phyloP scores from a whole-genome alignment of 805 yeast species.

The Ogataea dorogensis region DNA sequence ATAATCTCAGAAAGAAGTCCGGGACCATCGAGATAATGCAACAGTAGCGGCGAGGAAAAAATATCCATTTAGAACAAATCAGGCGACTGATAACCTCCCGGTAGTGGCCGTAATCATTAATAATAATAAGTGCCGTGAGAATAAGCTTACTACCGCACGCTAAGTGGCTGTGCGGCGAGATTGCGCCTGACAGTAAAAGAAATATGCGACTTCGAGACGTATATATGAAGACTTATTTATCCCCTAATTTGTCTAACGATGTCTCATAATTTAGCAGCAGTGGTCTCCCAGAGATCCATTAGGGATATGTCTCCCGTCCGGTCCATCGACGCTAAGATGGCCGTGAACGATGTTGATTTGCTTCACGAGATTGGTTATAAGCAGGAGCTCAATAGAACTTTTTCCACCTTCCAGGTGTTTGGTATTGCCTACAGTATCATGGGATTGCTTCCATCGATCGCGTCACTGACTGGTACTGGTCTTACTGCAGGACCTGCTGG shows the following conservation, averaged over 20 bases:
- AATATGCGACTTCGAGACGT: not conserved
- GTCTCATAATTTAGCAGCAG: conserved; percentile 5
- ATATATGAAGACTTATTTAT: not conserved
- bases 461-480: conserved; percentile 53
- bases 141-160: not conserved
- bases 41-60: too few species aligned
- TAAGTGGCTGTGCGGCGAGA: conserved; percentile 4
- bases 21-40: too few species aligned
- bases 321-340: conserved; percentile 29
- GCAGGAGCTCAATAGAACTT: conserved; percentile 62
- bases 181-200: not conserved
- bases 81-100: too few species aligned
- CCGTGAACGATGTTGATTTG: conserved; percentile 33
- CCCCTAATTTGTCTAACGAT: not conserved
- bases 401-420: conserved; percentile 61
- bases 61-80: too few species aligned
- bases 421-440: conserved; percentile 72
- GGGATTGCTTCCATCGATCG: conserved; percentile 67
- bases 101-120: too few species aligned
- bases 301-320: conserved; percentile 27
- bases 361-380: conserved; percentile 65
- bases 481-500: conserved; percentile 64
- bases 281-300: conserved; percentile 5
- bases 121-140: too few species aligned
- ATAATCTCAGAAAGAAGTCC: too few species aligned